Evolutionary conservation across 805 yeast species (phyloP).

Genomic region (Candida loeiensis): DNA sequence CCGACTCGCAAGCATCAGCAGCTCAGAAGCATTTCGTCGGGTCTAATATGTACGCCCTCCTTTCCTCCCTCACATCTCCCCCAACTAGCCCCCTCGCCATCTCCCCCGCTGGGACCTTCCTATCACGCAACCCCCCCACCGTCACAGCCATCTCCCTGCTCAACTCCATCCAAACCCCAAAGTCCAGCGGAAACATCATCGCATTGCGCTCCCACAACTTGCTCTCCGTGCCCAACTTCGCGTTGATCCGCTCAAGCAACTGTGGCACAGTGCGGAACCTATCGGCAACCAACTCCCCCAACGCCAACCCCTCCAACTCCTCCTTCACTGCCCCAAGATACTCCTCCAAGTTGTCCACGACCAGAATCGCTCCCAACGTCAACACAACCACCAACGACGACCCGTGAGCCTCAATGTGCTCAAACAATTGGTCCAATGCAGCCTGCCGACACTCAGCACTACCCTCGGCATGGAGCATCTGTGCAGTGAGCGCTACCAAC

Average conservation of each 20-base stretch:
- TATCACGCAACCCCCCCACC: conserved; percentile 51
- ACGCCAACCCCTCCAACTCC: conserved; percentile 54
- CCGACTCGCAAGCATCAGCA: too few relatives aligned
- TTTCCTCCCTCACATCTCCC: conserved; percentile 52
- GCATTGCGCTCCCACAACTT: conserved; percentile 66
- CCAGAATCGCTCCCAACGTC: conserved; percentile 74
- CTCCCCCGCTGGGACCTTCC: conserved; percentile 47
- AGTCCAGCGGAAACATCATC: conserved; percentile 68
- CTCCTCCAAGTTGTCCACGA: conserved; percentile 57
- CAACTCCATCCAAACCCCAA: conserved; percentile 65
- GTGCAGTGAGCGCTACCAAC: conserved; percentile 70
- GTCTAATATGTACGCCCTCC: conserved; percentile 62
- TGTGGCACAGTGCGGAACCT: conserved; percentile 53
- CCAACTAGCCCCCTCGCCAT: conserved; percentile 51
- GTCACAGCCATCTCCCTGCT: conserved; percentile 53
- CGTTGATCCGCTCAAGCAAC: conserved; percentile 50
- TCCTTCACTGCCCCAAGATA: conserved; percentile 62
- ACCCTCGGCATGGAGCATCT: conserved; percentile 74
- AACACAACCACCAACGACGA: conserved; percentile 64
- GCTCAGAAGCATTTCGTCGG: conserved; percentile 36
- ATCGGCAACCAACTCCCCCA: conserved; percentile 49
- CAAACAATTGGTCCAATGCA: conserved; percentile 78
- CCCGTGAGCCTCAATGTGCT: conserved; percentile 60
- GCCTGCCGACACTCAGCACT: conserved; percentile 75
- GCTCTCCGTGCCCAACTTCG: conserved; percentile 28